phyloP scores from a whole-genome alignment of 441 rosid genomes.

The Capsella rubella region DNA sequence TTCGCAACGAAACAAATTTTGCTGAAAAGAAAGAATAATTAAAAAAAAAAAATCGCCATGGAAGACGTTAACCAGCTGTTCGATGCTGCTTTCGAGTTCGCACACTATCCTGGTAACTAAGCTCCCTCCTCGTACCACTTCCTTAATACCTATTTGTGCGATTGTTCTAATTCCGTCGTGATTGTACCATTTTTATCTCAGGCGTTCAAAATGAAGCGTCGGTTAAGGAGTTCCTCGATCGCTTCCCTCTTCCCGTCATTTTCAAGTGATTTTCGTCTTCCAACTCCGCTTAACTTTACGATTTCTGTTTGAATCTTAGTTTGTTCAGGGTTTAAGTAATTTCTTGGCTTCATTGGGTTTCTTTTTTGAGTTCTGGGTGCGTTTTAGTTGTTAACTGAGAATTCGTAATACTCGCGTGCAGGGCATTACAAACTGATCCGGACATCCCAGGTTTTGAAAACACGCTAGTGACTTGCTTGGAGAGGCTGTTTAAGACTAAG shows the following conservation, averaged over 20 bases:
- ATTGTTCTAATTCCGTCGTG: constrained; percentile 20
- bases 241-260: constrained; percentile 80
- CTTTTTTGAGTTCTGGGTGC: neutral
- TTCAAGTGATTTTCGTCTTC: constrained; percentile 54
- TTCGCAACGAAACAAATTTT: constrained; percentile 18
- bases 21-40: neutral
- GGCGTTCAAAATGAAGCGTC: constrained; percentile 71
- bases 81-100: constrained; percentile 78
- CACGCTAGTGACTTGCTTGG: constrained; percentile 72
- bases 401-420: constrained; percentile 39
- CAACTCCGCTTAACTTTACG: neutral
- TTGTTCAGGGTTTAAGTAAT: neutral
- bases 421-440: constrained; percentile 68
- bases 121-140: neutral
- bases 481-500: constrained; percentile 73
- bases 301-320: constrained; percentile 3
- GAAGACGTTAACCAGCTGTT: constrained; percentile 71
- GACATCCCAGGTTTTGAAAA: constrained; percentile 63
- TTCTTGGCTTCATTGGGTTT: neutral
- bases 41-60: constrained; percentile 36
- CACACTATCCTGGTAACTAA: constrained; percentile 64
- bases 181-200: constrained; percentile 41
- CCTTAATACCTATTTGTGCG: neutral
- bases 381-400: neutral
- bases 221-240: constrained; percentile 73